Evolutionary conservation across 257 asterid genomes (phyloP), one percentile per base, ranked within the genome.

Genomic region (Plantago major): DNA sequence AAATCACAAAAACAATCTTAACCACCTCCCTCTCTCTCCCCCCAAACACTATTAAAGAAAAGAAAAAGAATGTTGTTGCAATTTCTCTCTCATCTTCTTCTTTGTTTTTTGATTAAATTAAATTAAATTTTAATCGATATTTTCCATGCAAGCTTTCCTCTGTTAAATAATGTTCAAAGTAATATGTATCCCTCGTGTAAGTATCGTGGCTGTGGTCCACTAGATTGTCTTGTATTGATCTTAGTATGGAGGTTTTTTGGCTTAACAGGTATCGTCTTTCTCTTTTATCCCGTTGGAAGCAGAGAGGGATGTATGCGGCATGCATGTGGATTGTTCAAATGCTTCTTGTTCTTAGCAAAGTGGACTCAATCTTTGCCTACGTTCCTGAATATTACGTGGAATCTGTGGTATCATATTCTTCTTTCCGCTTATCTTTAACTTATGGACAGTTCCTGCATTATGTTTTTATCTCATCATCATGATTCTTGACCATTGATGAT

Each of bases 311-410:
- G 86, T 91, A 88, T 53, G 97, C 95, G 7, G 55, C 87, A 4
- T 91, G 98, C 88, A 79, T 88, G 93, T 91, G 97, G 97, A 79
- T 86, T 66, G 97, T 86, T 43, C 98, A 91, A 65, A 74, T 91
- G 71, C 93, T 91, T 76, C 78, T 91, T 22, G 82, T 82, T 74
- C 83, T 88, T 73, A 91, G 98, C 92, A 86, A 81, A 82, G 70
- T 74, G 75, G 95, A 88, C 53, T 73, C 85, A 0, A 59, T 86
- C 71, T 91, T 91, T 74, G 54, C 74, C 74, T 91, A 86, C 50
- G 46, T 86, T 74, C 97, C 98, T 67, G 98, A 91, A 71, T 91
- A 82, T 82, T 91, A 91, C 80, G 68, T 88, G 67, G 98, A 91
- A 72, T 88, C 97, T 40, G 77, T 91, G 97, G 98, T 91, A 84